Conservation (phyloP, 352 stramenopile genomes). For the Phytophthora aleatoria region DNA sequence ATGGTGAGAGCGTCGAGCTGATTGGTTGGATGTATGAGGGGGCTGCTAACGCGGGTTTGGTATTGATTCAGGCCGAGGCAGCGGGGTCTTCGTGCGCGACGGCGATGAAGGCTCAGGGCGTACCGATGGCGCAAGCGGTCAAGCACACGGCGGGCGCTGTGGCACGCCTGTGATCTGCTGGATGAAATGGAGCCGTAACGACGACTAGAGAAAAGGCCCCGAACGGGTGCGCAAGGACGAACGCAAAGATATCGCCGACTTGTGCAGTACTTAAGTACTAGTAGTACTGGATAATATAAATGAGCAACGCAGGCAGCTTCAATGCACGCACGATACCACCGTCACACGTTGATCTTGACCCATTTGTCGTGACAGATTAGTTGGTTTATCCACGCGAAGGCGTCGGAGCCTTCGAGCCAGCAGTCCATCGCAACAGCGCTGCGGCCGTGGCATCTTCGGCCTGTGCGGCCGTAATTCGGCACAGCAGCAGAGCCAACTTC, state of each 20-base stretch:
- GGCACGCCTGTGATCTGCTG: constrained; percentile 46
- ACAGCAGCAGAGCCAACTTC: constrained; percentile 57
- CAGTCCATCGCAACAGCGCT: constrained; percentile 59
- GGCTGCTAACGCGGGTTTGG: constrained; percentile 12
- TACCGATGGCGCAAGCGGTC: constrained; percentile 75
- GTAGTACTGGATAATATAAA: constrained; percentile 14
- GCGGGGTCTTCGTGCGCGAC: constrained; percentile 61
- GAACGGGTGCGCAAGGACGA: constrained; percentile 7
- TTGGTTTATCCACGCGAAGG: constrained; percentile 18
- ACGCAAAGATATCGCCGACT: neutral
- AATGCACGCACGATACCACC: constrained; percentile 16
- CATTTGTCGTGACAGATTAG: constrained; percentile 10
- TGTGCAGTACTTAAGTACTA: neutral
- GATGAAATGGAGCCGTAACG: constrained; percentile 4
- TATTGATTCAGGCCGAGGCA: constrained; percentile 57
- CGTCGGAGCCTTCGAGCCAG: constrained; percentile 17
- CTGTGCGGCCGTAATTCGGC: constrained; percentile 53
- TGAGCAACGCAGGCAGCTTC: constrained; percentile 5
- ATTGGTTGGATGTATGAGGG: neutral
- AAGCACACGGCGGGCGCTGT: constrained; percentile 76
- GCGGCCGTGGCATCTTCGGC: constrained; percentile 39
- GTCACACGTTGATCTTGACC: constrained; percentile 10
- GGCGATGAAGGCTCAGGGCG: constrained; percentile 66
- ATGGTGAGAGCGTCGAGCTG: constrained; percentile 50
- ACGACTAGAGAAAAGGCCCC: constrained; percentile 13